Base-by-base conservation (phyloP, 2,329 filamentous ascomycete genomes). In the Ophiostoma ips region DNA sequence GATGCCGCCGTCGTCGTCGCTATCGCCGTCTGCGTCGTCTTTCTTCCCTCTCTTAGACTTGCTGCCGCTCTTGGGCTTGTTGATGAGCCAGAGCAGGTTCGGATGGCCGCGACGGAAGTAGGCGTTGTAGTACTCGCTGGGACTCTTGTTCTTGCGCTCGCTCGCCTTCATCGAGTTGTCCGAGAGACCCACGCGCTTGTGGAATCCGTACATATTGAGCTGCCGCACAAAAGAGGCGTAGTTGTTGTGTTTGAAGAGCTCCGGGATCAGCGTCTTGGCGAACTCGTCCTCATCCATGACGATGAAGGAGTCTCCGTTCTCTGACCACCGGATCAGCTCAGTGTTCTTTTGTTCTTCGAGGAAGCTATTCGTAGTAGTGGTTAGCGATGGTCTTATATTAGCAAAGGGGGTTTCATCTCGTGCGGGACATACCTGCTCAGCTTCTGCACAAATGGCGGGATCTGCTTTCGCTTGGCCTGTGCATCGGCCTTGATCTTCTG, bases 161-260 rank as follows among this genome's bases (percentile, higher is more conserved):
- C 89, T 95, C 6, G 94, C 89, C 57, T 92, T 85, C 84, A 98
- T 94, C 0, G 89, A 95, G 62, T 95, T 95, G 66, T 98, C 92
- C 4, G 89, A 95, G 16, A 98, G 74, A 4, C 86, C 86, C 4
- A 92, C 86, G 38, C 86, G 83, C 71, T 98, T 98, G 72, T 98
- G 92, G 61, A 98, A 98, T 55, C 94, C 89, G 64, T 95, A 95
- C 73, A 95, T 95, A 66, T 95, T 95, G 55, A 95, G 74, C 63
- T 95, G 89, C 34, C 89, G 83, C 50, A 95, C 89, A 63, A 95
- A 95, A 56, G 89, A 95, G 44, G 89, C 89, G 66, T 95, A 95
- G 64, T 95, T 95, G 74, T 90, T 95, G 69, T 98, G 92, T 67
- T 98, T 98, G 75, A 98, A 98, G 55, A 96, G 81, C 65, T 96